Evolutionary conservation across 164 flowering plant species (phyloP).

Genomic region (Liquidambar formosana): DNA sequence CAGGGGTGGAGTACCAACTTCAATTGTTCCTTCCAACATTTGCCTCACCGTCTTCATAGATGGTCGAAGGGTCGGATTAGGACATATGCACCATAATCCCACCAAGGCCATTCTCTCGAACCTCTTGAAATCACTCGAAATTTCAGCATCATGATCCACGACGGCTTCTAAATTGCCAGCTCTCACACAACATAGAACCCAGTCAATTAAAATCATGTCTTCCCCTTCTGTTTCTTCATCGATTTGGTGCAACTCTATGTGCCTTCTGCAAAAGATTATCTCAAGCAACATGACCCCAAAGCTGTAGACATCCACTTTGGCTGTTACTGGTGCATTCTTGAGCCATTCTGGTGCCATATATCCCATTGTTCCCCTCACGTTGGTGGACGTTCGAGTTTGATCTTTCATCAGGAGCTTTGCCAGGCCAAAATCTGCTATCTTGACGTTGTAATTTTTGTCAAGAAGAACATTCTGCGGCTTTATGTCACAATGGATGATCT

Average conservation of each 20-base stretch:
- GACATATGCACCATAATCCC: constrained; percentile 11
- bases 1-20: constrained; percentile 10
- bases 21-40: constrained; percentile 10
- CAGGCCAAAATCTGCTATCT: constrained; percentile 36
- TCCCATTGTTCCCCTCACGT: constrained; percentile 29
- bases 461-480: constrained; percentile 30
- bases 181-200: constrained; percentile 14
- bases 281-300: constrained; percentile 25
- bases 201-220: constrained; percentile 17
- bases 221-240: constrained; percentile 9
- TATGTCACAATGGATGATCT: constrained; percentile 30
- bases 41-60: constrained; percentile 7
- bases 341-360: constrained; percentile 39
- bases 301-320: constrained; percentile 30
- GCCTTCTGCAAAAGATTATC: constrained; percentile 29
- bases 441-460: constrained; percentile 18
- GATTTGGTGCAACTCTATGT: constrained; percentile 17
- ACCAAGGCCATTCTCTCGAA: constrained; percentile 15
- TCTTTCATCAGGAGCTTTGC: constrained; percentile 29
- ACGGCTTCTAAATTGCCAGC: constrained; percentile 7
- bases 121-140: constrained; percentile 9
- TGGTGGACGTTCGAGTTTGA: constrained; percentile 25
- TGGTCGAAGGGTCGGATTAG: constrained; percentile 7
- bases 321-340: constrained; percentile 22
- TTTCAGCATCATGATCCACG: constrained; percentile 3